phyloP scores from a whole-genome alignment of 768 basidiomycete species.

The Tephrocybe rancida region DNA sequence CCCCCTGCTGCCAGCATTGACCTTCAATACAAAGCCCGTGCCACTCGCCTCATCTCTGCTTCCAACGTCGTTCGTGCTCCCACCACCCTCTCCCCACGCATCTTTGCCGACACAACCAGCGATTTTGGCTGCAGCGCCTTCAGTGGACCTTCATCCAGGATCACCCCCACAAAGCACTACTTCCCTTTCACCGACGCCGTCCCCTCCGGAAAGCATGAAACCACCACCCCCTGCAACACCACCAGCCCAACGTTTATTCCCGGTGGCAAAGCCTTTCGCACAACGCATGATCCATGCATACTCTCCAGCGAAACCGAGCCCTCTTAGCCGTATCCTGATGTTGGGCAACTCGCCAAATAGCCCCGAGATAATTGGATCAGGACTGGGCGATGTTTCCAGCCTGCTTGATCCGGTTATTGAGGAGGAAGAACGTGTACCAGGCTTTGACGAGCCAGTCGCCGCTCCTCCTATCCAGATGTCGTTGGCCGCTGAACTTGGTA shows the following conservation, averaged over 20 bases:
- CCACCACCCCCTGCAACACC: slow-evolving; percentile 31
- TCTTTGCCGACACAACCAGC: slow-evolving; percentile 57
- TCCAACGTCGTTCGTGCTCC: slow-evolving; percentile 74
- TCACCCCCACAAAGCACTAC: slow-evolving; percentile 14
- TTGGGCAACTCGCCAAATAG: slow-evolving; percentile 61
- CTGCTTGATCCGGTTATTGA: slow-evolving; percentile 34
- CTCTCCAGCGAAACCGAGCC: slow-evolving; percentile 79
- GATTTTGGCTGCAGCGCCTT: slow-evolving; percentile 29
- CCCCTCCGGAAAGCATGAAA: slow-evolving; percentile 18
- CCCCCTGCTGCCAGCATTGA: slow-evolving; percentile 31
- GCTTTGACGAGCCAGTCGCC: slow-evolving; percentile 22
- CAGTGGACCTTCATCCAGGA: slow-evolving; percentile 16
- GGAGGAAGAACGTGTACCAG: slow-evolving; percentile 33
- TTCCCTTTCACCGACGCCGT: slow-evolving; percentile 11
- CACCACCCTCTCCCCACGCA: slow-evolving; percentile 75
- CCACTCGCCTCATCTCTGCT: slow-evolving; percentile 49
- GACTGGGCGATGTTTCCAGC: slow-evolving; percentile 21
- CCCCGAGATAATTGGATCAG: slow-evolving; percentile 18
- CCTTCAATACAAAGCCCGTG: slow-evolving; percentile 40
- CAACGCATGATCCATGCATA: slow-evolving; percentile 78
- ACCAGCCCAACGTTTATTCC: slow-evolving; percentile 53
- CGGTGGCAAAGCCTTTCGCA: slow-evolving; percentile 71
- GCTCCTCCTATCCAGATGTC: slow-evolving; percentile 29
- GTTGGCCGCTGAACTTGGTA: slow-evolving; percentile 48
- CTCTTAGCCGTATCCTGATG: slow-evolving; percentile 78